Evolutionary conservation across 2,329 filamentous ascomycete species (phyloP), one percentile per base, ranked within the genome.

Genomic region (Fusarium sp.): DNA sequence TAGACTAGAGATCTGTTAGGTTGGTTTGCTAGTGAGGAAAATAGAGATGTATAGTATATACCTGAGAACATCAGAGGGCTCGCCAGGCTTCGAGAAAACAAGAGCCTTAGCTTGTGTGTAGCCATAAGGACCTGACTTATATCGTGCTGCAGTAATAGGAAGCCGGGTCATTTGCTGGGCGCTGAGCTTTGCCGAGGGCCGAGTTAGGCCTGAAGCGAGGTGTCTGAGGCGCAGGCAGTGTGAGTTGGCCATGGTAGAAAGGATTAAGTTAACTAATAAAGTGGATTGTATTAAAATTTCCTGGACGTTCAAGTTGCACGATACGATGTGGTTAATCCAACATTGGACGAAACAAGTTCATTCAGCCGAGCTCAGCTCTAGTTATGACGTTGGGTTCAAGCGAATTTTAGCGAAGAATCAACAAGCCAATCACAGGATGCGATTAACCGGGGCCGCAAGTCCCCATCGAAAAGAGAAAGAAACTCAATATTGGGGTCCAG

Each of bases 51-150:
- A 7, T 23, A 23, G 23, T 23, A 23, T 23, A 23, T 23, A 89
- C 88, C 81, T 85, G 32, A 92, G 78, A 3, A 93, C 91, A 70
- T 93, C 88, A 41, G 84, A 83, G 1, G 92, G 92, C 77, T 94
- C 91, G 76, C 93, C 92, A 75, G 90, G 88, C 64, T 90, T 84
- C 40, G 87, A 87, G 78, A 92, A 93, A 46, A 92, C 88, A 69
- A 96, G 87, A n/a, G 90, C 87, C 82, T 94, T 94, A 68, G 92
- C 90, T 80, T 95, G 92, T 41, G 91, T 92, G 81, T 96, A 96
- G 73, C 92, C 92, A 76, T 93, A 94, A 1, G 87, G 86, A 0
- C 85, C 87, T 6, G 86, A 88, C 75, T 86, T 87, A 77, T 77
- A 75, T 44, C 86, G 83, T 53, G 79, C 76, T 19, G 77, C 66